phyloP scores from a whole-genome alignment of 352 stramenopile genomes.

The Pythium brachiatum region DNA sequence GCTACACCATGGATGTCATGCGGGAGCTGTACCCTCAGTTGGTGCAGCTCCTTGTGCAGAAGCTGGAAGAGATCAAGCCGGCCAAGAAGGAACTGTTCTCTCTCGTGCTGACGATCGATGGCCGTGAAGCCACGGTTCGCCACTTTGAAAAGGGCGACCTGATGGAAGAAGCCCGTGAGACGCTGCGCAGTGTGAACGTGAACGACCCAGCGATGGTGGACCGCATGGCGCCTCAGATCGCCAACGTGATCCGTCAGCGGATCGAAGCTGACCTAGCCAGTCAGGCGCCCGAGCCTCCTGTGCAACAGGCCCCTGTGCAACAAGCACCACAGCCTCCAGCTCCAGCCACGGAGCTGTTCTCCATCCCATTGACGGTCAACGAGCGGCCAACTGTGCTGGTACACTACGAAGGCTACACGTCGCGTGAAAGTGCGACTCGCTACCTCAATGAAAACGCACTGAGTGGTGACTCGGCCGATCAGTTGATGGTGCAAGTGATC shows the following conservation, averaged over 20 bases:
- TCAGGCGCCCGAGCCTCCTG: background rate
- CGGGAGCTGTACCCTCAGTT: slow-evolving; percentile 60
- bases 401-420: slow-evolving; percentile 61
- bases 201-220: slow-evolving; percentile 49
- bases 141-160: slow-evolving; percentile 68
- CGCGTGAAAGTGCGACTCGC: slow-evolving; percentile 49
- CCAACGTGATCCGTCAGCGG: slow-evolving; percentile 50
- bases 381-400: slow-evolving; percentile 46
- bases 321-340: slow-evolving; percentile 1
- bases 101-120: slow-evolving; percentile 56
- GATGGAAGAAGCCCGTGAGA: slow-evolving; percentile 56
- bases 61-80: slow-evolving; percentile 53
- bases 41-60: slow-evolving; percentile 50
- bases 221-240: slow-evolving; percentile 54
- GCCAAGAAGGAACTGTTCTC: slow-evolving; percentile 56
- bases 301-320: background rate
- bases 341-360: slow-evolving; percentile 53
- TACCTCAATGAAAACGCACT: slow-evolving; percentile 66
- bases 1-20: slow-evolving; percentile 65
- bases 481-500: slow-evolving; percentile 50
- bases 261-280: slow-evolving; percentile 24
- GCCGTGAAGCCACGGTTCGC: slow-evolving; percentile 38
- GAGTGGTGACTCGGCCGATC: slow-evolving; percentile 35
- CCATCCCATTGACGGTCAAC: slow-evolving; percentile 59
- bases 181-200: slow-evolving; percentile 43